These are phyloP conservation scores for Yamadazyma diddensiae DNA, from an alignment of 1,139 yeast species.

Conservation along the genomic window DNA sequence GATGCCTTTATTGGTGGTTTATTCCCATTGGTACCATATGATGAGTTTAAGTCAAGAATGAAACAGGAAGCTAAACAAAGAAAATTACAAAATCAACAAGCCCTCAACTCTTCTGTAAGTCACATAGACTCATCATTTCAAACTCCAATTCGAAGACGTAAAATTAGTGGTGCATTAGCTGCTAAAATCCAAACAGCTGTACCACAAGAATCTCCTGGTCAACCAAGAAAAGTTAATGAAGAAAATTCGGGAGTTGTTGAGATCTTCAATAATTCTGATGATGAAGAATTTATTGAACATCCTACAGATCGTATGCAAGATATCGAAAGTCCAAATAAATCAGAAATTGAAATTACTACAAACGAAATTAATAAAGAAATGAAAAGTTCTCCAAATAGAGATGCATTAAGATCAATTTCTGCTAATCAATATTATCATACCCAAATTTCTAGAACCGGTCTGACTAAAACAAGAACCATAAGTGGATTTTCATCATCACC, in stretches of 20 bases:
- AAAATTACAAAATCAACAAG: constrained; percentile 33
- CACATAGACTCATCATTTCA: constrained; percentile 48
- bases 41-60: constrained; percentile 48
- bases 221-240: constrained; percentile 74
- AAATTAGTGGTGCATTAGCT: constrained; percentile 67
- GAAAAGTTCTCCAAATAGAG: constrained; percentile 18
- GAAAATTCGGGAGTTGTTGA: constrained; percentile 22
- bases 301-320: constrained; percentile 24
- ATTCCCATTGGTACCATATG: constrained; percentile 64
- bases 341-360: constrained; percentile 18
- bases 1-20: constrained; percentile 76
- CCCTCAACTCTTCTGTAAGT: constrained; percentile 26
- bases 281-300: constrained; percentile 21
- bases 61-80: constrained; percentile 45
- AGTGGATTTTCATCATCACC: constrained; percentile 49
- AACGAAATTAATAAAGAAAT: constrained; percentile 16
- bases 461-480: constrained; percentile 38
- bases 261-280: constrained; percentile 38
- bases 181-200: constrained; percentile 71
- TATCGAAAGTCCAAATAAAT: constrained; percentile 20
- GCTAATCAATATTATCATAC: constrained; percentile 37
- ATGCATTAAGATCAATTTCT: constrained; percentile 37
- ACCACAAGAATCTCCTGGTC: constrained; percentile 94
- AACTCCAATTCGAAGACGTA: constrained; percentile 74
- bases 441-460: constrained; percentile 47